These are phyloP conservation scores for Dendrocalamus sinicus DNA, from an alignment of 176 grass and related monocot species.

Conservation along the genomic window DNA sequence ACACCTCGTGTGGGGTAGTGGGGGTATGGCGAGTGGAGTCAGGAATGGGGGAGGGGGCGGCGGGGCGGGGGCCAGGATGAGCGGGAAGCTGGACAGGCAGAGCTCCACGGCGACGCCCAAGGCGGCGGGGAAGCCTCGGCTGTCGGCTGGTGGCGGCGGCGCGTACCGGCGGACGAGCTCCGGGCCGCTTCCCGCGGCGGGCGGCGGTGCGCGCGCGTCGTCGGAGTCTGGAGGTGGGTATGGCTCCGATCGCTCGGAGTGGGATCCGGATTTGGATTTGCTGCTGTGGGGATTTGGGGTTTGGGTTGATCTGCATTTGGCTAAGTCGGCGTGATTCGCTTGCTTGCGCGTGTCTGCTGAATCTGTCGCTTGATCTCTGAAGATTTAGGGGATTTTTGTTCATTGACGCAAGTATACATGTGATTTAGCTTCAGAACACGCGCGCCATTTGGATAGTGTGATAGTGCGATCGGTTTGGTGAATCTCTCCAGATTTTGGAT, in stretches of 20 bases:
- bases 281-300: not conserved
- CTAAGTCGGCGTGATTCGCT: not conserved
- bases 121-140: conserved; percentile 63
- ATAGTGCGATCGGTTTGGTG: not conserved
- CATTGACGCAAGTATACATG: not conserved
- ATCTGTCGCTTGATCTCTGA: not conserved
- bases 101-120: conserved; percentile 69
- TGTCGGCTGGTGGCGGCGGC: conserved; percentile 49
- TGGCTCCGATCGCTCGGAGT: not conserved
- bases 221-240: conserved; percentile 73
- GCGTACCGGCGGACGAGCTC: conserved; percentile 69
- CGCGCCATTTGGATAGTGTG: not conserved
- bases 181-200: conserved; percentile 52
- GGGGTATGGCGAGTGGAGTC: conserved; percentile 56
- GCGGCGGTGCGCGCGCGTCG: conserved; percentile 32
- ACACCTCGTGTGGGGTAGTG: conserved; percentile 6
- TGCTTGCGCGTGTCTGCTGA: not conserved
- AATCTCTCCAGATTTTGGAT: conserved; percentile 4
- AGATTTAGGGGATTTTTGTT: not conserved
- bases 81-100: conserved; percentile 70
- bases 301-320: conserved; percentile 44
- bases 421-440: not conserved
- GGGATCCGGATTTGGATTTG: conserved; percentile 52
- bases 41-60: conserved; percentile 65
- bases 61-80: conserved; percentile 49